Conservation (phyloP, 148 eudicot genomes). For the Beta vulgaris region DNA sequence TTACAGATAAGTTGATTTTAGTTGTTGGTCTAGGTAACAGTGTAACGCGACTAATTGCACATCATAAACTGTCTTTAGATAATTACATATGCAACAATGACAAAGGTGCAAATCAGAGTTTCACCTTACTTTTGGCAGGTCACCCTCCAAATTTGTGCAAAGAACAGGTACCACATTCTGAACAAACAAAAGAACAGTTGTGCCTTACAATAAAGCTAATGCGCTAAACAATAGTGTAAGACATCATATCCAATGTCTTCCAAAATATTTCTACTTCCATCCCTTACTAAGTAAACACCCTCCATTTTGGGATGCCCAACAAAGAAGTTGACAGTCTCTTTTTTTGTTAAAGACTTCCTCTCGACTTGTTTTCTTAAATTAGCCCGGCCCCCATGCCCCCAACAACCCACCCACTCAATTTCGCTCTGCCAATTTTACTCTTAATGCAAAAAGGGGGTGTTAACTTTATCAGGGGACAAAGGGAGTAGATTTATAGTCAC, state of each 20-base stretch:
- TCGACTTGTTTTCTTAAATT: no score
- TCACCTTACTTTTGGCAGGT: conserved; percentile 87
- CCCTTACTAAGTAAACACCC: no score
- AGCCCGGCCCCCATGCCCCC: no score
- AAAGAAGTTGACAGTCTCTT: no score
- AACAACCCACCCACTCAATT: no score
- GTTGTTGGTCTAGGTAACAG: not conserved
- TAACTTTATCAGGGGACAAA: no score
- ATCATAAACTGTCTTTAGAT: not conserved
- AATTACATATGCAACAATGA: not conserved
- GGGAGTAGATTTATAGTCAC: not conserved
- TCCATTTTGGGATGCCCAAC: no score
- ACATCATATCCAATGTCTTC: not conserved
- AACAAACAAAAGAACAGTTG: conserved; percentile 14
- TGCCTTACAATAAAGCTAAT: conserved; percentile 2
- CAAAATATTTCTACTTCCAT: not conserved
- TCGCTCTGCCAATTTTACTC: no score
- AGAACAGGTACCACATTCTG: conserved; percentile 98
- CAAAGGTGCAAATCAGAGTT: conserved; percentile 19
- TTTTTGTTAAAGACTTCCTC: no score
- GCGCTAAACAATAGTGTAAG: not conserved
- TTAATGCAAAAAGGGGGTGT: no score
- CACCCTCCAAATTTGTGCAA: conserved; percentile 89
- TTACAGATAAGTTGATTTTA: not conserved
- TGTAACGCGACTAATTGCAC: not conserved